These are phyloP conservation scores for Rosa hybrid DNA, from an alignment of 331 rosid species.

Conservation along the genomic window DNA sequence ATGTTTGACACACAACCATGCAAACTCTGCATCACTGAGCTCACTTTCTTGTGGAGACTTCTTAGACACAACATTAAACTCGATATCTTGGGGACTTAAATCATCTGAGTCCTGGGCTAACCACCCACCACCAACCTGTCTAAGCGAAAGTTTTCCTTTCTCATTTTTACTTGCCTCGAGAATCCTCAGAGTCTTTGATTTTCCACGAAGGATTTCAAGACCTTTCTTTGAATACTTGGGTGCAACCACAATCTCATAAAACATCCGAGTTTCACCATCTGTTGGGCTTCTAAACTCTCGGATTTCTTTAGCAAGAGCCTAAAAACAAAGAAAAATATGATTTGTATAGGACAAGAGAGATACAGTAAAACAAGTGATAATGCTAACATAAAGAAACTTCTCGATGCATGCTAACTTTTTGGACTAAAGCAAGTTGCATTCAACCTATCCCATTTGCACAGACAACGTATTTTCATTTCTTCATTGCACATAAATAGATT, in stretches of 20 bases:
- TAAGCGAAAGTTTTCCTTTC: constrained; percentile 84
- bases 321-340: neutral
- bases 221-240: constrained; percentile 87
- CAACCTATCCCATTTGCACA: neutral
- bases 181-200: constrained; percentile 80
- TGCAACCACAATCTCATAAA: constrained; percentile 96
- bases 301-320: constrained; percentile 89
- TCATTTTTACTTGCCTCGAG: constrained; percentile 73
- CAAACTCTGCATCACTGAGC: constrained; percentile 79
- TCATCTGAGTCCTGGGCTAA: constrained; percentile 90
- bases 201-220: constrained; percentile 81
- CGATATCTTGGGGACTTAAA: constrained; percentile 64
- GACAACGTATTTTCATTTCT: neutral
- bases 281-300: constrained; percentile 91
- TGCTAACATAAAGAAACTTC: neutral
- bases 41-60: constrained; percentile 60
- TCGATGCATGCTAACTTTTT: neutral
- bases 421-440: neutral
- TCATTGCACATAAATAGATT: neutral
- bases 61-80: constrained; percentile 58
- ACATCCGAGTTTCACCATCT: constrained; percentile 93
- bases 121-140: constrained; percentile 99
- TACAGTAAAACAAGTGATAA: neutral
- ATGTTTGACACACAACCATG: constrained; percentile 92
- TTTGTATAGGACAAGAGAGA: too few species aligned